A percentile compares a stretch with the other conserved stretches of the same genome.
Conservation (phyloP, 306 rosid genomes). For the Delonix regia region DNA sequence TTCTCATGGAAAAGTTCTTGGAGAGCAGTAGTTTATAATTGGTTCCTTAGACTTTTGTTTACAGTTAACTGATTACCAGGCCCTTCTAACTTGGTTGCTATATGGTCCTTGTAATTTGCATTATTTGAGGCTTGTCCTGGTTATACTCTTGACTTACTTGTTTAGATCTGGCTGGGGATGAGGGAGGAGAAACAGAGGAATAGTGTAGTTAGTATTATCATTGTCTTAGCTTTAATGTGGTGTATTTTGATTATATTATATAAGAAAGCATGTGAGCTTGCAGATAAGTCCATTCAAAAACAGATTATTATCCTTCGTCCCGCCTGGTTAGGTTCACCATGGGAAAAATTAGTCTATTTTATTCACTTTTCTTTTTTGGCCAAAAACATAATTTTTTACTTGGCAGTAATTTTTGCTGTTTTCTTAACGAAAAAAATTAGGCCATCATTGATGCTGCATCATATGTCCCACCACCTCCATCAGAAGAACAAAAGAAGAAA, state of each 20-base stretch:
- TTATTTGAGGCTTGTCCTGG: not conserved
- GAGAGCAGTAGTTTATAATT: not conserved
- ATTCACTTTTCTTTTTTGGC: not conserved
- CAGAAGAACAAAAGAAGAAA: constrained; percentile 96
- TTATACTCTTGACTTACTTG: constrained; percentile 1
- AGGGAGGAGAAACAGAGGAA: not conserved
- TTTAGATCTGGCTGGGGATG: constrained; percentile 11
- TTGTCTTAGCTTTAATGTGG: constrained; percentile 11
- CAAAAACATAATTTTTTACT: not conserved
- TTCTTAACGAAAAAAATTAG: constrained; percentile 44
- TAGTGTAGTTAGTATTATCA: not conserved
- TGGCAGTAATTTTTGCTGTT: constrained; percentile 11
- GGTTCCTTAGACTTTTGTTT: constrained; percentile 8
- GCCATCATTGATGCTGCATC: constrained; percentile 93
- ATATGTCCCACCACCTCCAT: constrained; percentile 97
- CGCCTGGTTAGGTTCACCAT: constrained; percentile 17
- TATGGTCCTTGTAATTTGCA: not conserved
- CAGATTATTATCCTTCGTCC: not conserved
- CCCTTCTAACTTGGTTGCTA: constrained; percentile 26
- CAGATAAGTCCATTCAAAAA: not conserved
- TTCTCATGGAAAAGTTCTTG: not conserved
- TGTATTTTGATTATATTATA: not conserved
- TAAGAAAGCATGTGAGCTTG: constrained; percentile 24
- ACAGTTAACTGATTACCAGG: not conserved
- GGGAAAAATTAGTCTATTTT: not conserved